Evolutionary conservation across 495 filamentous ascomycete genomes (phyloP).

Genomic region (Neurospora discreta): DNA sequence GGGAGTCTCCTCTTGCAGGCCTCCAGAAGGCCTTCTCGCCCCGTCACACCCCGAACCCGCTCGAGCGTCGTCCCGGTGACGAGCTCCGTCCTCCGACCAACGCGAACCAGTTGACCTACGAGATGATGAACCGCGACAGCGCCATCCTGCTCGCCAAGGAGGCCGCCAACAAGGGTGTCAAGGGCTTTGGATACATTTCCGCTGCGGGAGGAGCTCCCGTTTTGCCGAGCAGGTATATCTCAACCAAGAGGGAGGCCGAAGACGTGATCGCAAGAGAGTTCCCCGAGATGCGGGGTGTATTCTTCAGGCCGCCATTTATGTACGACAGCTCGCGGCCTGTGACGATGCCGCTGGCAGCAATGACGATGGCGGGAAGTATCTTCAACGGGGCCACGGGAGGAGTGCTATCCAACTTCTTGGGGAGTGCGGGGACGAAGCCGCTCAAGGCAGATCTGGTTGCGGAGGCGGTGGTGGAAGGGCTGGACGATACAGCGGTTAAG

Average conservation of each 20-base stretch:
- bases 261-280: conserved; percentile 59
- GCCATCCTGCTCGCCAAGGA: conserved; percentile 80
- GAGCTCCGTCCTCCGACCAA: conserved; percentile 8
- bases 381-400: conserved; percentile 68
- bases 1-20: conserved; percentile 63
- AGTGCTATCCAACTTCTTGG: conserved; percentile 58
- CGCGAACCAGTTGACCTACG: conserved; percentile 79
- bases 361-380: conserved; percentile 53
- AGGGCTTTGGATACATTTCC: conserved; percentile 74
- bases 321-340: conserved; percentile 74
- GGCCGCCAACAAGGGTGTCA: conserved; percentile 49
- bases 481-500: conserved; percentile 55
- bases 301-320: conserved; percentile 77
- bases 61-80: conserved; percentile 43
- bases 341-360: conserved; percentile 72
- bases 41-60: conserved; percentile 55
- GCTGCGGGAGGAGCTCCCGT: conserved; percentile 77
- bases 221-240: conserved; percentile 76
- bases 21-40: conserved; percentile 64
- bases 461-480: conserved; percentile 70
- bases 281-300: conserved; percentile 64
- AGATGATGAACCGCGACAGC: conserved; percentile 90
- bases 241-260: conserved; percentile 88
- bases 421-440: conserved; percentile 78
- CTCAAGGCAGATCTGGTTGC: conserved; percentile 76